Percentiles rank a stretch among this genome's conserved stretches.
Evolutionary conservation across 163 green algal genomes (phyloP).

Genomic region (Volvox carteri): DNA sequence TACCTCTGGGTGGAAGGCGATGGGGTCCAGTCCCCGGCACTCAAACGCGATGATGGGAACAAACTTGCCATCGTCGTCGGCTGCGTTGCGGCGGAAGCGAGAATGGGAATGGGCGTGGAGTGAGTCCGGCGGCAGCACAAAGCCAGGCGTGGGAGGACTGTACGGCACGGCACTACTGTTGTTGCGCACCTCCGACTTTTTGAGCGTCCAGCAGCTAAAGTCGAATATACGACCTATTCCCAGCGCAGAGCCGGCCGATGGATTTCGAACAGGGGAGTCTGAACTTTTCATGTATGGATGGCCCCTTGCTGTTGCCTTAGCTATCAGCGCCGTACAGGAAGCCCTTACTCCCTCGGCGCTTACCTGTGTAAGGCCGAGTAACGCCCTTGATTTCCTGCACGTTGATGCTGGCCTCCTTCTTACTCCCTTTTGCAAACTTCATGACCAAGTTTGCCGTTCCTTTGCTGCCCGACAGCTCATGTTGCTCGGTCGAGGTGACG

Average conservation of each 20-base stretch:
- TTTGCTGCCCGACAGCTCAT: constrained; percentile 52
- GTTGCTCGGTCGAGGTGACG: constrained; percentile 21
- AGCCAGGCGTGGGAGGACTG: no score
- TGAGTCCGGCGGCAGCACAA: no score
- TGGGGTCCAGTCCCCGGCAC: constrained; percentile 86
- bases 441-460: constrained; percentile 81
- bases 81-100: background rate
- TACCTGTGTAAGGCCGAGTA: constrained; percentile 69
- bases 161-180: no score
- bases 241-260: no score
- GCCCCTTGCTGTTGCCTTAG: no score
- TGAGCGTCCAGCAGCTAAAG: no score
- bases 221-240: no score
- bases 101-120: background rate
- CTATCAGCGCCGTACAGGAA: no score
- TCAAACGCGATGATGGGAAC: constrained; percentile 89
- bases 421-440: constrained; percentile 78
- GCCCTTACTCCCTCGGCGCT: no score
- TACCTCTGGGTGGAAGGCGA: constrained; percentile 77
- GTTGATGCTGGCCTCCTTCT: constrained; percentile 74
- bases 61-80: constrained; percentile 74
- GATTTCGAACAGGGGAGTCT: no score
- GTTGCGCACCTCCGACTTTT: no score
- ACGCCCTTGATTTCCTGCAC: constrained; percentile 82
- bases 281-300: no score